Evolutionary conservation across 306 rosid genomes (phyloP), one percentile per base, ranked within the genome.

Genomic region (Fragaria iinumae): DNA sequence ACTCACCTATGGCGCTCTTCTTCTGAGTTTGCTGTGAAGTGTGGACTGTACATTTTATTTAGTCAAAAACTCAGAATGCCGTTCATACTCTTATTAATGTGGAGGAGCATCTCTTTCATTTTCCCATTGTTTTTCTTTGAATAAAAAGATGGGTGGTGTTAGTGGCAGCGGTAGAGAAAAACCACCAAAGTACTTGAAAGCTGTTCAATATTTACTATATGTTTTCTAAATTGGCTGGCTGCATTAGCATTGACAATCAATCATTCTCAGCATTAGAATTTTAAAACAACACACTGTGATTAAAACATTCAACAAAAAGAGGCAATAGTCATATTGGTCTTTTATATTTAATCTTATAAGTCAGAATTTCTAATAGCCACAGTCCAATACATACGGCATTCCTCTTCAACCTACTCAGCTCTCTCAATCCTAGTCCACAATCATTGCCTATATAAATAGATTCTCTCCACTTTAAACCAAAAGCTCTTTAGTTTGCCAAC

Each of bases 301-400:
- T 32, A 13, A 17, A 65, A 17, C 69, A 34, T 65, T 65, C 69
- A 65, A 65, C 69, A 65, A 18, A 65, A 23, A 34, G 45, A 65
- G 20, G 45, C 69, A 65, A 16, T 17, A 65, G 68, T 57, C 56
- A 38, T 56, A 16, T 16, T 57, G 11, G 50, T 73, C 48, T 4
- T 11, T 41, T 13, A 39, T 43, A 44, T n/a, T 44, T 21, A 60
- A 23, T 44, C 59, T 3, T 65, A 36, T 9, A 18, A 20, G 70
- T 60, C 70, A 60, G 27, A 74, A 29, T 17, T 59, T 60, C 69
- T 41, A 74, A 59, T 25, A 44, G 21, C 29, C 56, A 0, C 25
- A 74, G 74, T 65, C 83, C 78, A 73, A 79, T 13, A 66, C 73
- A n/a, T 66, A 73, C 74, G 69, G 73, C 82, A 29, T 47, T 47